phyloP scores from a whole-genome alignment of 805 yeast species.

The Myxozyma monticola region DNA sequence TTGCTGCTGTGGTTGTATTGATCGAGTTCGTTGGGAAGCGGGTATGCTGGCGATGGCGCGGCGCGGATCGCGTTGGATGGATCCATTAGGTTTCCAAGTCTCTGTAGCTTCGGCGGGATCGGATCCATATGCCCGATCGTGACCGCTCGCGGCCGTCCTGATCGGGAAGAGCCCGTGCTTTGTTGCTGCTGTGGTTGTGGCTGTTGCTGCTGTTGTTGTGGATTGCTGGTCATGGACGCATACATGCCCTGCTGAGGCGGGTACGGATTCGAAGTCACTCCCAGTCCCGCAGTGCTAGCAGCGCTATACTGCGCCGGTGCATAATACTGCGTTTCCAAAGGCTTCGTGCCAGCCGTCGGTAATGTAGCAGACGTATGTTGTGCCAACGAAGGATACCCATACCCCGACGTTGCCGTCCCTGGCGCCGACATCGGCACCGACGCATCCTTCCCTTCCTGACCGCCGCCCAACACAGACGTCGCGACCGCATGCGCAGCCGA shows the following conservation, averaged over 20 bases:
- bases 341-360: constrained; percentile 5
- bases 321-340: not conserved
- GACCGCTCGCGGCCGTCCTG: constrained; percentile 41
- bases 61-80: constrained; percentile 42
- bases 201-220: not conserved
- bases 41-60: constrained; percentile 44
- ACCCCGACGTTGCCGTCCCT: not conserved
- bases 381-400: not conserved
- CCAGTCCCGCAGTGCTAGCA: not conserved
- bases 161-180: constrained; percentile 10
- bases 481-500: too few species aligned
- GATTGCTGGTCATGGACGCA: not conserved
- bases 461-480: too few species aligned
- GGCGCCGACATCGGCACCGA: not conserved
- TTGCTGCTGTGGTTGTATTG: not conserved
- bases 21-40: constrained; percentile 42
- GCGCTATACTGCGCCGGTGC: constrained; percentile 10
- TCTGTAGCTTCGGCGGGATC: constrained; percentile 44
- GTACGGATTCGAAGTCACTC: constrained; percentile 21
- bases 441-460: not conserved
- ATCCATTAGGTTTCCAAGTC: constrained; percentile 45
- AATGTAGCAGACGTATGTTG: not conserved
- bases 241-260: constrained; percentile 14
- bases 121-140: constrained; percentile 44
- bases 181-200: constrained; percentile 2